These are phyloP conservation scores for Lineolata rhizophorae DNA, from an alignment of 495 filamentous ascomycete genomes.

Conservation along the genomic window DNA sequence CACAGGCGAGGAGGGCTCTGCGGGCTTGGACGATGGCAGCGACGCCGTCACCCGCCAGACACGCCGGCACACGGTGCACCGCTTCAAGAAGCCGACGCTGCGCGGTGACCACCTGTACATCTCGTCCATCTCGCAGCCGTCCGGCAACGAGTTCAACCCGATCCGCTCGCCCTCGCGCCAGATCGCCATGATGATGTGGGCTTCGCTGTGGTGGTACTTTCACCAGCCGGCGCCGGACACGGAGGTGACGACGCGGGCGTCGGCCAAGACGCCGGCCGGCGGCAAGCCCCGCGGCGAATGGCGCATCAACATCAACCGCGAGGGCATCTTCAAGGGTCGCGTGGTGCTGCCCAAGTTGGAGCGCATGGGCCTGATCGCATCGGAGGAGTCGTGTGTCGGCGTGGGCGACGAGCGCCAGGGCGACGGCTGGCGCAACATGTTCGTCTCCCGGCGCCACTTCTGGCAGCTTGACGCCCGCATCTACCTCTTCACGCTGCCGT, in stretches of 20 bases:
- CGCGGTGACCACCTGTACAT: slow-evolving; percentile 68
- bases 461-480: slow-evolving; percentile 81
- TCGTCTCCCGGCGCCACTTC: slow-evolving; percentile 56
- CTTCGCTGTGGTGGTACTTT: slow-evolving; percentile 92
- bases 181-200: slow-evolving; percentile 93
- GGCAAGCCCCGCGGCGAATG: slow-evolving; percentile 73
- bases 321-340: slow-evolving; percentile 65
- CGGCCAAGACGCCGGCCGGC: slow-evolving; percentile 34
- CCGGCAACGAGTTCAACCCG: slow-evolving; percentile 56
- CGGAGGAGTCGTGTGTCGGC: slow-evolving; percentile 55
- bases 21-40: not conserved
- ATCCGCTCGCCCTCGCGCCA: slow-evolving; percentile 58
- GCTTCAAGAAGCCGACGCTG: slow-evolving; percentile 51
- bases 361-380: slow-evolving; percentile 70
- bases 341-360: slow-evolving; percentile 78
- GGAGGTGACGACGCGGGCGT: slow-evolving; percentile 36
- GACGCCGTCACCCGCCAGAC: not conserved
- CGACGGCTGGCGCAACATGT: slow-evolving; percentile 59
- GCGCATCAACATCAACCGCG: slow-evolving; percentile 62
- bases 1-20: not conserved
- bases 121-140: slow-evolving; percentile 70
- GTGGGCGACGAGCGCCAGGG: slow-evolving; percentile 35
- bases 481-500: slow-evolving; percentile 72
- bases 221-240: slow-evolving; percentile 42
- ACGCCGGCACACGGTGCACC: slow-evolving; percentile 24